A percentile compares a stretch with the other conserved stretches of the same genome.
Conservation (phyloP, 1,139 yeast species). For the Geotrichum aggregatum region DNA sequence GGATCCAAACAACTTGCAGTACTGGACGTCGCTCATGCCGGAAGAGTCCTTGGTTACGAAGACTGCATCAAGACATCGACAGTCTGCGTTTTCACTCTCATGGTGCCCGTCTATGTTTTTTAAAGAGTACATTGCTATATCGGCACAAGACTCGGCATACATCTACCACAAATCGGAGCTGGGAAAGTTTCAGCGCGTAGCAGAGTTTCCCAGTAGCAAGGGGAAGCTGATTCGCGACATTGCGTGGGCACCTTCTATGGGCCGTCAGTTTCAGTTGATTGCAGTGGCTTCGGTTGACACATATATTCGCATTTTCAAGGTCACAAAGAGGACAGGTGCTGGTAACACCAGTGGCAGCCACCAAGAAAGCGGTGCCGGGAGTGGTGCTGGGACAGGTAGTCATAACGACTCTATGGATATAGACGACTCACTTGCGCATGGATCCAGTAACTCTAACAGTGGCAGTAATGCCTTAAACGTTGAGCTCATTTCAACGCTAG, state of each 20-base stretch:
- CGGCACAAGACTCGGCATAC: constrained; percentile 84
- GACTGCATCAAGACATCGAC: constrained; percentile 78
- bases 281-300: constrained; percentile 98
- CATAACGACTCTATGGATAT: constrained; percentile 1
- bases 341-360: too few species aligned
- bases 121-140: constrained; percentile 74
- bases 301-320: constrained; percentile 75
- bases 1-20: constrained; percentile 79
- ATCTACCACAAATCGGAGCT: constrained; percentile 57
- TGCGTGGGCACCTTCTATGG: constrained; percentile 97
- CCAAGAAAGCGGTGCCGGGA: not conserved
- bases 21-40: constrained; percentile 78
- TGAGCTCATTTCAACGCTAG: constrained; percentile 53
- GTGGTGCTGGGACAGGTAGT: not conserved
- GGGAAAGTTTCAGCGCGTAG: constrained; percentile 43
- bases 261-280: constrained; percentile 76
- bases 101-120: constrained; percentile 93
- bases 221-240: constrained; percentile 78
- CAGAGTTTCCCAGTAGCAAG: constrained; percentile 63
- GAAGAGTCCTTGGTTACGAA: constrained; percentile 51
- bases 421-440: not conserved
- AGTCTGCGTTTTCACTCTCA: constrained; percentile 77
- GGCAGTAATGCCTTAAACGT: constrained; percentile 36
- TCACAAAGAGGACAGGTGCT: constrained; percentile 42
- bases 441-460: not conserved